A percentile compares a stretch with the other conserved stretches of the same genome.
These are phyloP conservation scores for Naganishia sp. DNA, from an alignment of 1,284 basidiomycete species.

Conservation along the genomic window DNA sequence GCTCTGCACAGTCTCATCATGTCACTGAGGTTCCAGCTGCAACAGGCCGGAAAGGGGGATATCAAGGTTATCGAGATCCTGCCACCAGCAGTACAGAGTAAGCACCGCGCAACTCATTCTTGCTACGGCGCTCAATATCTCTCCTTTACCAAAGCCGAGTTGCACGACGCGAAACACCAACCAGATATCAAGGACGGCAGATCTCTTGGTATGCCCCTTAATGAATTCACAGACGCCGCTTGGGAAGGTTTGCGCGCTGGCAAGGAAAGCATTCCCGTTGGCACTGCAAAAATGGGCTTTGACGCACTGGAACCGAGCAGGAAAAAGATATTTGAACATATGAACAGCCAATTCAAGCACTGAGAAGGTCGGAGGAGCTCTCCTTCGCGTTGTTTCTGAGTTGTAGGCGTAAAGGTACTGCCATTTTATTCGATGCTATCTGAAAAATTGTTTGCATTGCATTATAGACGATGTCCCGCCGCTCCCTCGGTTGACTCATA, in stretches of 20 bases:
- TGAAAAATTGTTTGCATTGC: too few species aligned
- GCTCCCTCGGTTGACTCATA: too few species aligned
- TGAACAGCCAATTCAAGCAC: conserved; percentile 26
- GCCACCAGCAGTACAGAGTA: conserved; percentile 59
- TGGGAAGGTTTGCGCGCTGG: conserved; percentile 60
- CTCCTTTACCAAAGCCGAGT: conserved; percentile 64
- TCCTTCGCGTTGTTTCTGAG: not conserved
- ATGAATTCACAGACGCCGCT: conserved; percentile 57
- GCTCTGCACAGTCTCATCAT: conserved; percentile 63
- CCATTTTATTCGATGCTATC: too few species aligned
- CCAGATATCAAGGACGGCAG: conserved; percentile 31
- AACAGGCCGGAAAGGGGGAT: conserved; percentile 53
- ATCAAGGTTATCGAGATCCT: conserved; percentile 64
- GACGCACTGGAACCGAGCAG: conserved; percentile 33
- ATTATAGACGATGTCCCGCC: too few species aligned
- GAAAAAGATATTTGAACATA: conserved; percentile 29
- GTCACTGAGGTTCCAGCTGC: conserved; percentile 59
- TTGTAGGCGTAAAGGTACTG: not conserved
- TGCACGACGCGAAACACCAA: conserved; percentile 57
- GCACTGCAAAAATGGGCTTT: conserved; percentile 39
- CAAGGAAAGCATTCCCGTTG: conserved; percentile 54
- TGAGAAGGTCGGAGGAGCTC: not conserved
- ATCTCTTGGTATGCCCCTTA: conserved; percentile 57
- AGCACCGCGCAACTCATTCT: not conserved
- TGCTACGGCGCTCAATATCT: too few species aligned